phyloP scores from a whole-genome alignment of 768 basidiomycete genomes.

The Lyophyllum shimeji region DNA sequence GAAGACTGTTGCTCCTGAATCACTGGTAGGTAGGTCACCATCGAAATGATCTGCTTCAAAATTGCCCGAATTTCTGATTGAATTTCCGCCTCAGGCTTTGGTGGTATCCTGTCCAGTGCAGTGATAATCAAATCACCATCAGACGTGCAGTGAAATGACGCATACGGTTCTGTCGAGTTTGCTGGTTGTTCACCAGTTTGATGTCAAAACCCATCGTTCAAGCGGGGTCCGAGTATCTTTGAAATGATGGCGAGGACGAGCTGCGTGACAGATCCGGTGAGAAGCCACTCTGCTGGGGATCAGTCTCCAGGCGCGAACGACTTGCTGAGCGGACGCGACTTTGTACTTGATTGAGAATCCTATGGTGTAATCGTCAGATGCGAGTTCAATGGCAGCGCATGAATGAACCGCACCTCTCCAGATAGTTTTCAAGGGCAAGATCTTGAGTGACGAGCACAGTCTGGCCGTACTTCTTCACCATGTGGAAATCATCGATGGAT shows the following conservation, averaged over 20 bases:
- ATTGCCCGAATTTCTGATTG: slow-evolving; percentile 98
- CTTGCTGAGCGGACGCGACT: slow-evolving; percentile 50
- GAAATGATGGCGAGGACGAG: slow-evolving; percentile 92
- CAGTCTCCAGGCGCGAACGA: background rate
- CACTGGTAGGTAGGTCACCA: slow-evolving; percentile 94
- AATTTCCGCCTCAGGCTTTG: slow-evolving; percentile 85
- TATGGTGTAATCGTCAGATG: slow-evolving; percentile 26
- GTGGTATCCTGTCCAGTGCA: slow-evolving; percentile 37
- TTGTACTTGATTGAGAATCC: slow-evolving; percentile 90
- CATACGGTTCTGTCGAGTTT: slow-evolving; percentile 49
- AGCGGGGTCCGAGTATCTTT: slow-evolving; percentile 90
- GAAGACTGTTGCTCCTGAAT: slow-evolving; percentile 95
- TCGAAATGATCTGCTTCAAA: slow-evolving; percentile 96
- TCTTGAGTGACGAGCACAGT: slow-evolving; percentile 95
- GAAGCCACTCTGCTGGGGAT: slow-evolving; percentile 76
- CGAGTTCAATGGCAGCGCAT: slow-evolving; percentile 1
- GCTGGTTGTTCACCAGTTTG: slow-evolving; percentile 68
- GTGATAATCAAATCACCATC: slow-evolving; percentile 4
- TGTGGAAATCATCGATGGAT: slow-evolving; percentile 98
- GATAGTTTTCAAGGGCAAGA: slow-evolving; percentile 88
- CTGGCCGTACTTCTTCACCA: slow-evolving; percentile 99
- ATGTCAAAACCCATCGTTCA: slow-evolving; percentile 99
- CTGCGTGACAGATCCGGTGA: slow-evolving; percentile 89
- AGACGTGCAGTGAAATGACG: slow-evolving; percentile 7
- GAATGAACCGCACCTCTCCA: slow-evolving; percentile 67